Percentiles rank a stretch among this genome's conserved stretches.
These are phyloP conservation scores for Aspergillus quadrilineatus DNA, from an alignment of 2,329 filamentous ascomycete genomes.

Conservation along the genomic window DNA sequence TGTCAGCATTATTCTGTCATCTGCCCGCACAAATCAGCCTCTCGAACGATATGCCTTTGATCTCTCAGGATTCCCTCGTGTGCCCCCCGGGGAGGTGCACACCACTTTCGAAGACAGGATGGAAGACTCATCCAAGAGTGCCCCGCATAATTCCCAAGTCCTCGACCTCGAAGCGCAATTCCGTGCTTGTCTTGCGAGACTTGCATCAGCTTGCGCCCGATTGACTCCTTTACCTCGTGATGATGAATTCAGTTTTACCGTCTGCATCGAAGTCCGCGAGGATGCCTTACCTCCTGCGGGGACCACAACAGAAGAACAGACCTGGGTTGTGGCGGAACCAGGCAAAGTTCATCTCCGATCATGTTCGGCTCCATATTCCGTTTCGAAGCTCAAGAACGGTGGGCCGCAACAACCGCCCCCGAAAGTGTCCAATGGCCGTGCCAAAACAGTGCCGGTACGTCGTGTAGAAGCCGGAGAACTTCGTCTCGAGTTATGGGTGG, in stretches of 20 bases:
- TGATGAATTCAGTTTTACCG: constrained; percentile 50
- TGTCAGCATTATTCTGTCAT: constrained; percentile 59
- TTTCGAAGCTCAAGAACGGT: constrained; percentile 39
- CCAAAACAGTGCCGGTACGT: constrained; percentile 60
- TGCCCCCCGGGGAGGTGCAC: constrained; percentile 49
- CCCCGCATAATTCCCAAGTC: constrained; percentile 30
- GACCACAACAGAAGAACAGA: constrained; percentile 51
- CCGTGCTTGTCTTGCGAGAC: constrained; percentile 46
- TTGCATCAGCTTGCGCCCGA: constrained; percentile 45
- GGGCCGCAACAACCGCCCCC: constrained; percentile 35
- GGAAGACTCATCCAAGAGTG: constrained; percentile 35
- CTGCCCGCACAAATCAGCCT: constrained; percentile 50
- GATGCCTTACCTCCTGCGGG: constrained; percentile 49
- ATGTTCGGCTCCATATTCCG: constrained; percentile 41
- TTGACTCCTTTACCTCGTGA: constrained; percentile 45
- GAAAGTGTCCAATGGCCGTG: constrained; percentile 47
- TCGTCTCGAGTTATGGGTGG: constrained; percentile 67
- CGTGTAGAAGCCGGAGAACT: constrained; percentile 65
- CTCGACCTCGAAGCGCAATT: constrained; percentile 52
- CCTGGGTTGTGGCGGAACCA: constrained; percentile 61
- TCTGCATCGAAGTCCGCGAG: constrained; percentile 50
- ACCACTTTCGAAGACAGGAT: constrained; percentile 50
- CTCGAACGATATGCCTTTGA: constrained; percentile 63
- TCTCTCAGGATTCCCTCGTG: constrained; percentile 55
- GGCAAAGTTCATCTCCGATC: constrained; percentile 41